These are phyloP conservation scores for Colletotrichum sublineola DNA, from an alignment of 2,329 filamentous ascomycete species.

Conservation along the genomic window DNA sequence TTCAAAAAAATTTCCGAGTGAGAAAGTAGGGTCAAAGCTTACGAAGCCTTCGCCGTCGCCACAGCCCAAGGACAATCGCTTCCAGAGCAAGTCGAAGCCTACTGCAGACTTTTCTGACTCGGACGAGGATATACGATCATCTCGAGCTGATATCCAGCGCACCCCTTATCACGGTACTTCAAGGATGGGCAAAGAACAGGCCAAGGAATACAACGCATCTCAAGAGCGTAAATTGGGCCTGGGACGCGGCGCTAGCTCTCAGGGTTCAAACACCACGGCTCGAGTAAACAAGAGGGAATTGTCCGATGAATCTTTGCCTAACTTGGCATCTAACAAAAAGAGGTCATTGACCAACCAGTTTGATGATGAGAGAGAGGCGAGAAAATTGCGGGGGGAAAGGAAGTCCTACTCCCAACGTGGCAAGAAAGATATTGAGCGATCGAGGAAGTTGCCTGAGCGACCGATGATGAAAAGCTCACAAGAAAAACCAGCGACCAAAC, in stretches of 20 bases:
- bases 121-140: constrained; percentile 6
- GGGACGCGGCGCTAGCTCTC: constrained; percentile 1
- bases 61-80: neutral
- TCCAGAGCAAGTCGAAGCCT: neutral
- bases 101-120: constrained; percentile 1
- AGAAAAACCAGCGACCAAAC: neutral
- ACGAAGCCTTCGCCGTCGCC: neutral
- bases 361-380: constrained; percentile 10
- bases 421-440: neutral
- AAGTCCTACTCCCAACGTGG: constrained; percentile 12
- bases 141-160: constrained; percentile 13
- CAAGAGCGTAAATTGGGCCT: constrained; percentile 6
- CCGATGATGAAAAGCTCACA: neutral
- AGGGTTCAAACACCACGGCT: neutral
- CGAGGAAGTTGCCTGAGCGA: neutral
- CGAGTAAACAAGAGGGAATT: constrained; percentile 24
- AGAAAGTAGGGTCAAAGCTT: neutral
- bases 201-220: constrained; percentile 7
- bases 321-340: constrained; percentile 14
- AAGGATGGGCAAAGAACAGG: constrained; percentile 13
- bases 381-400: neutral
- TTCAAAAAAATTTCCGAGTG: neutral
- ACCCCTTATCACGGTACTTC: constrained; percentile 30
- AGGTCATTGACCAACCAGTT: neutral
- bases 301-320: neutral